These are phyloP conservation scores for Grigorovia transvaalensis DNA, from an alignment of 805 yeast genomes.

Conservation along the genomic window DNA sequence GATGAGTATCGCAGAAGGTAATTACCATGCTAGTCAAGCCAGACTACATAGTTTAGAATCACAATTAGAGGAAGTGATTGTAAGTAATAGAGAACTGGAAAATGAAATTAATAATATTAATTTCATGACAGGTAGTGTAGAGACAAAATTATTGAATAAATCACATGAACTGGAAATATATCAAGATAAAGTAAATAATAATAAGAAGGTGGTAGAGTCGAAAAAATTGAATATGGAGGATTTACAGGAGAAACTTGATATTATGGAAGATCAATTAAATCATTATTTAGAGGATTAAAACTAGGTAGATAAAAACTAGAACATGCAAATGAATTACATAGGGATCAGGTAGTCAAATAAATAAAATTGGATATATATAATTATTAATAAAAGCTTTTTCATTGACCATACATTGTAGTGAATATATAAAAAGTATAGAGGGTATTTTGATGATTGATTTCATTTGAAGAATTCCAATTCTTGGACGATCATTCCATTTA, in stretches of 20 bases:
- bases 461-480: constrained; percentile 7
- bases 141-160: constrained; percentile 42
- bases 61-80: constrained; percentile 55
- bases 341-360: not conserved
- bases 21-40: constrained; percentile 55
- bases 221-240: constrained; percentile 38
- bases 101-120: constrained; percentile 60
- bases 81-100: constrained; percentile 50
- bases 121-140: constrained; percentile 53
- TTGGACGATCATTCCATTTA: constrained; percentile 22
- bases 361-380: not conserved
- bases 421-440: constrained; percentile 30
- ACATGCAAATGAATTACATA: not conserved
- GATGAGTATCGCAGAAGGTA: constrained; percentile 68
- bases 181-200: constrained; percentile 50
- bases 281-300: not conserved
- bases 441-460: not conserved
- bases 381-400: not conserved
- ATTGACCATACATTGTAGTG: not conserved
- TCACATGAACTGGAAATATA: constrained; percentile 49
- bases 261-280: constrained; percentile 7
- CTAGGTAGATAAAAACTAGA: no score
- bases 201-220: constrained; percentile 51
- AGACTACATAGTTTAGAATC: constrained; percentile 51
- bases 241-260: constrained; percentile 30